phyloP scores from a whole-genome alignment of 495 filamentous ascomycete species.

The Cairneyella variabilis region DNA sequence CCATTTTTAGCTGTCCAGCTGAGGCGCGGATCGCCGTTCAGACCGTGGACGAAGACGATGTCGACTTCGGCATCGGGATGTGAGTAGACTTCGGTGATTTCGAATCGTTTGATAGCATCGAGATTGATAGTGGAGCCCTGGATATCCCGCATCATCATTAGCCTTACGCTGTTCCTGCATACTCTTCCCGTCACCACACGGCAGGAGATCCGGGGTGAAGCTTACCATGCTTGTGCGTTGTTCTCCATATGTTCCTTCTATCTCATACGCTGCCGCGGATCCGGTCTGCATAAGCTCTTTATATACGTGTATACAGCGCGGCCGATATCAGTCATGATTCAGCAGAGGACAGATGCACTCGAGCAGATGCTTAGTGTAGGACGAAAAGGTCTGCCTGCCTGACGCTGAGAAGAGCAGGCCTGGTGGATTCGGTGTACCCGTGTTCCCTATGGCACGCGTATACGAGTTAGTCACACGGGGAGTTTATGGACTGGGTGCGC shows the following conservation, averaged over 20 bases:
- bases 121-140: conserved; percentile 38
- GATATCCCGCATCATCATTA: conserved; percentile 4
- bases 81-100: conserved; percentile 63
- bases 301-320: conserved; percentile 4
- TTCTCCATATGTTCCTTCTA: conserved; percentile 2
- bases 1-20: conserved; percentile 69
- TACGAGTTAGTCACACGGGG: conserved; percentile 18
- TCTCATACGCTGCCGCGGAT: conserved; percentile 5
- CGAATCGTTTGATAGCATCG: conserved; percentile 58
- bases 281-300: neutral
- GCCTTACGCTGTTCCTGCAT: conserved; percentile 2
- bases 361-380: neutral
- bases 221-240: conserved; percentile 20
- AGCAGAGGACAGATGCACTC: neutral
- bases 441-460: conserved; percentile 15
- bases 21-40: conserved; percentile 72
- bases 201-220: neutral
- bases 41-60: conserved; percentile 77
- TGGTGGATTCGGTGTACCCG: conserved; percentile 2
- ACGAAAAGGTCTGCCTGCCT: conserved; percentile 14
- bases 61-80: conserved; percentile 58
- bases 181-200: neutral
- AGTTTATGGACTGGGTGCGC: neutral
- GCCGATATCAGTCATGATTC: neutral
- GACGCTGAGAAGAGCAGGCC: neutral